Percentiles rank a stretch among this genome's conserved stretches.
Evolutionary conservation across 2,329 filamentous ascomycete species (phyloP).

Genomic region (Neocatenulostroma microsporum): DNA sequence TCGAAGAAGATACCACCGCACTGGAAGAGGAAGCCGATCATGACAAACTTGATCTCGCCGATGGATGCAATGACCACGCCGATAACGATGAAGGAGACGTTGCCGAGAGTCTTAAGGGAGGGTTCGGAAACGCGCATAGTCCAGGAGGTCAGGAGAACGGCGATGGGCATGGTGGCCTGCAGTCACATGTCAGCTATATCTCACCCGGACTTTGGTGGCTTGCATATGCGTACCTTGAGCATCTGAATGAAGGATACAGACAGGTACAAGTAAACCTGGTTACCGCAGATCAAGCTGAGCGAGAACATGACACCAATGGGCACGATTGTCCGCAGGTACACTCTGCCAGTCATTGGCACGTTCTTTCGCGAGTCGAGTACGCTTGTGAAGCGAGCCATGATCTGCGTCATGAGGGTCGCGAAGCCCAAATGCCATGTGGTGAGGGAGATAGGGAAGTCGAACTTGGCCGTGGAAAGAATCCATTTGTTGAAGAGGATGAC

Average conservation of each 20-base stretch:
- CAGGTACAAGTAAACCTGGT: slow-evolving; percentile 90
- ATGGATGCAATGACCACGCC: slow-evolving; percentile 92
- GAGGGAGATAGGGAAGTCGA: slow-evolving; percentile 67
- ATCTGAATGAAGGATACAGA: slow-evolving; percentile 98
- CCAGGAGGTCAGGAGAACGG: slow-evolving; percentile 86
- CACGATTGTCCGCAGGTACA: slow-evolving; percentile 88
- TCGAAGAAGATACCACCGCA: slow-evolving; percentile 72
- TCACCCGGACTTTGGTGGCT: too few relatives aligned
- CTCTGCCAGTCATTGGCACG: slow-evolving; percentile 91
- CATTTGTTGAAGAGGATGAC: slow-evolving; percentile 99
- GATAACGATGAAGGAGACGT: slow-evolving; percentile 89
- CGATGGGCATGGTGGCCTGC: slow-evolving; percentile 87
- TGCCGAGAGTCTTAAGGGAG: slow-evolving; percentile 78
- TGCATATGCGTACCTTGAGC: slow-evolving; percentile 72
- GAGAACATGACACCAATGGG: slow-evolving; percentile 96
- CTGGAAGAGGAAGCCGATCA: slow-evolving; percentile 72
- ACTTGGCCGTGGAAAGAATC: slow-evolving; percentile 78
- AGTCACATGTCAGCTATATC: slow-evolving; percentile 3
- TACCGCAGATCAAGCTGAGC: slow-evolving; percentile 91
- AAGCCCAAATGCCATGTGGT: slow-evolving; percentile 95
- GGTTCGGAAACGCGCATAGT: slow-evolving; percentile 73
- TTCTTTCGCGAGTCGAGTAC: slow-evolving; percentile 90
- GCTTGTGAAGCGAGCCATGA: slow-evolving; percentile 81
- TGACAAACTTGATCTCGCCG: slow-evolving; percentile 89
- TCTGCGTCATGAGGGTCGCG: slow-evolving; percentile 87